phyloP scores from a whole-genome alignment of 805 yeast genomes.

The Ogataea chonburiensis region DNA sequence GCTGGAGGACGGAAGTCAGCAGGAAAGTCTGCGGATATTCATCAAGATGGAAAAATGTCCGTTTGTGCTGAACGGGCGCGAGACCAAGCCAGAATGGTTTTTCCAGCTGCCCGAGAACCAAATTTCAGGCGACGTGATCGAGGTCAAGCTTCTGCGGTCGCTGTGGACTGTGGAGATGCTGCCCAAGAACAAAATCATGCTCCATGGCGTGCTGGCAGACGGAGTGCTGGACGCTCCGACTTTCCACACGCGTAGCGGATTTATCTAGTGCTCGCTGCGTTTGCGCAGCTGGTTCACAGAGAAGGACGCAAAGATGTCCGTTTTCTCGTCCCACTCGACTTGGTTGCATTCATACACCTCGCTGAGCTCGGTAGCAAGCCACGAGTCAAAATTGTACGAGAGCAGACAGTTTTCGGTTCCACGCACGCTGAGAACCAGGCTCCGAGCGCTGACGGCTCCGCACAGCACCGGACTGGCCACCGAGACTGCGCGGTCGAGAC shows the following conservation, averaged over 20 bases:
- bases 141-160: conserved; percentile 41
- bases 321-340: conserved; percentile 36
- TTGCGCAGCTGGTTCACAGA: conserved; percentile 54
- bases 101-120: too few species aligned
- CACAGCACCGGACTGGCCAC: conserved; percentile 29
- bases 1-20: conserved; percentile 5
- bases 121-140: conserved; percentile 39
- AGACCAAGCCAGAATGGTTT: conserved; percentile 33
- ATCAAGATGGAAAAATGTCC: conserved; percentile 21
- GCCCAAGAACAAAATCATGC: conserved; percentile 24
- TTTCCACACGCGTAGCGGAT: conserved; percentile 26
- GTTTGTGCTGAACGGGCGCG: conserved; percentile 28
- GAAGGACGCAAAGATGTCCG: conserved; percentile 51
- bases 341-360: conserved; percentile 35
- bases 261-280: conserved; percentile 58
- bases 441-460: conserved; percentile 24
- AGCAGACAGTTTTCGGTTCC: conserved; percentile 22
- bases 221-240: conserved; percentile 30
- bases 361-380: conserved; percentile 25
- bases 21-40: conserved; percentile 24
- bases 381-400: conserved; percentile 27
- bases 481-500: conserved; percentile 35
- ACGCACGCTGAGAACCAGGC: conserved; percentile 29
- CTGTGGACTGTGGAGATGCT: conserved; percentile 40
- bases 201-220: conserved; percentile 27